Evolutionary conservation across 192 early-diverging fungal genomes (phyloP), one percentile per base, ranked within the genome.

Genomic region (Coemansia sp.): DNA sequence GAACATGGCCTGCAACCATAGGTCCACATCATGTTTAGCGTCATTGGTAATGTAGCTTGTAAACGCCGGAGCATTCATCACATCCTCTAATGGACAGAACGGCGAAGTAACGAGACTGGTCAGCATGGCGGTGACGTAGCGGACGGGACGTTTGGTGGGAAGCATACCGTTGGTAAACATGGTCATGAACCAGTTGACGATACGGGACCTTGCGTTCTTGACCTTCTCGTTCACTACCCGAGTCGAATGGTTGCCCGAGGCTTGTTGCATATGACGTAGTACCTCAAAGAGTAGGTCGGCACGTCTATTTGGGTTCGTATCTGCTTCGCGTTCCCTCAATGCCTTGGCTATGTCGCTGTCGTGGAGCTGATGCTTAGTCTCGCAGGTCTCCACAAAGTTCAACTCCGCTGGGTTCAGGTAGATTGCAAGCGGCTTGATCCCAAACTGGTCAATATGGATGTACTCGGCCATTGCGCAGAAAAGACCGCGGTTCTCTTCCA

Each of bases 1-100:
- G n/a, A 69, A 66, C 75, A 79, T 72, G 1, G 75, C 75, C n/a
- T 68, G 58, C 19, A 79, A 50, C 75, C 75, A 79, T 50, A 73
- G 33, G n/a, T 63, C 54, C 4, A 79, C 70, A 15, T 79, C 75
- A 33, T 79, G 70, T 33, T 68, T 79, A 17, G 38, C 65, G 1
- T 79, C 70, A 25, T 28, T 54, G 23, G 59, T 27, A 0, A 67
- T 48, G 2, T 70, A 65, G 11, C 58, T 15, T 0, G 40, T 53
- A 27, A 50, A 62, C 6, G 59, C 50, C 27, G 48, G 48, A 15
- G 38, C 4, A 4, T 15, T 6, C 6, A 57, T 8, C 0, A 29
- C 22, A 5, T 64, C 58, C 2, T 65, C 62, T 28, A 65, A 31
- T 0, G 61, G 61, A 47, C 64, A 71, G 31, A 73, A 69, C 4